Base-by-base conservation (phyloP, 192 early-diverging fungal species). In the Haplosporangium gracile region DNA sequence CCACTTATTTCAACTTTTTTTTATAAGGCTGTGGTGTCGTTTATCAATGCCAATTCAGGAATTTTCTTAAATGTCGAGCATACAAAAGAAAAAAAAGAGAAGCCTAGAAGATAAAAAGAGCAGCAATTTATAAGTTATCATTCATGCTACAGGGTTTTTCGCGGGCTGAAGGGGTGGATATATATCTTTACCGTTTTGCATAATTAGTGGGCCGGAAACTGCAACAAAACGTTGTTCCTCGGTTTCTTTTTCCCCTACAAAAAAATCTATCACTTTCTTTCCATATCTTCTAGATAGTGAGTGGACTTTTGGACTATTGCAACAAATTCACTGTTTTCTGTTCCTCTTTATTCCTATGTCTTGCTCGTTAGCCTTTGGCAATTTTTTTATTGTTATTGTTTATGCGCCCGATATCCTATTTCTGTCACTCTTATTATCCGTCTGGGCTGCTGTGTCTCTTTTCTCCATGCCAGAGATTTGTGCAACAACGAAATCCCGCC, bases 301-400 rank as follows among this genome's bases (percentile, higher is more conserved):
- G 60, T 65, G 60, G 60, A 65, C 60, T 65, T 65, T 65, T 65
- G 60, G 60, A 65, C 26, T 65, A 65, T 65, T 65, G 60, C 29
- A n/a, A n/a, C 57, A 60, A 26, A 18, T 60, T 60, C 57, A 65
- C 60, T 65, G 60, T 29, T 29, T 65, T 24, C 57, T 24, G 22
- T n/a, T 60, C 6, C 29, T 15, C 10, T 29, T 65, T 29, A 2
- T 65, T 34, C 60, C 60, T 9, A 0, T 32, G 60, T 34, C 60
- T 65, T 29, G n/a, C 60, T 34, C 10, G 24, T 13, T 29, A 32
- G 13, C 11, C 60, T 65, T 2, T 32, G 43, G 13, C 1, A 10
- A 45, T 13, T 5, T 26, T 65, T 60, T 26, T 18, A 51, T 51
- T 51, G 49, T 18, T 51, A 4, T 20, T 51, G 49, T 65, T 15